Conservation (phyloP, 345 rosid species). For the Physaria fendleri region DNA sequence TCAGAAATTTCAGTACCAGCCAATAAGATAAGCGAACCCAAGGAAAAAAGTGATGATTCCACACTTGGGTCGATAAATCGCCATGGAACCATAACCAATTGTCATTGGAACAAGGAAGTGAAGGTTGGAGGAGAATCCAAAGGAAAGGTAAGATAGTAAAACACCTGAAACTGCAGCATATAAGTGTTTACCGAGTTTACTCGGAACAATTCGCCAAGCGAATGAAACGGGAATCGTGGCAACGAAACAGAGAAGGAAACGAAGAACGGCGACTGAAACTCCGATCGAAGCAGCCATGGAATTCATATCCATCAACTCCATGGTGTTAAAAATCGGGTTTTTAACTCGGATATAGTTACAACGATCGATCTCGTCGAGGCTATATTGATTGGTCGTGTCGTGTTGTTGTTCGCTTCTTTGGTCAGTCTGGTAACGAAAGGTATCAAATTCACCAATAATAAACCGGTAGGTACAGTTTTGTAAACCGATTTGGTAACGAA, state of each 20-base stretch:
- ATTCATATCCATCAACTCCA: constrained; percentile 39
- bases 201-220: constrained; percentile 62
- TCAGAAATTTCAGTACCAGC: constrained; percentile 41
- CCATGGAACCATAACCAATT: constrained; percentile 74
- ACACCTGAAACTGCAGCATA: constrained; percentile 64
- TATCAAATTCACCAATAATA: neutral
- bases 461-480: constrained; percentile 3
- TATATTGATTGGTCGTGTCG: neutral
- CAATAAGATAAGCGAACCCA: constrained; percentile 87
- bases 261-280: constrained; percentile 74
- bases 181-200: constrained; percentile 51
- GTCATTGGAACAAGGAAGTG: constrained; percentile 85
- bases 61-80: constrained; percentile 53
- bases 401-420: constrained; percentile 1
- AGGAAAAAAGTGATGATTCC: constrained; percentile 67
- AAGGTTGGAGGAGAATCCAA: constrained; percentile 91
- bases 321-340: neutral
- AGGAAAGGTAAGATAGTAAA: constrained; percentile 67
- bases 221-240: constrained; percentile 81
- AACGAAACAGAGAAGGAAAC: constrained; percentile 81
- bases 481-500: constrained; percentile 1
- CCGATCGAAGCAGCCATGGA: constrained; percentile 82
- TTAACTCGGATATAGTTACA: constrained; percentile 16
- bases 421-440: constrained; percentile 5
- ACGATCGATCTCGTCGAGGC: neutral